These are phyloP conservation scores for Musa itinerans DNA, from an alignment of 176 grass and related monocot species.

Conservation along the genomic window DNA sequence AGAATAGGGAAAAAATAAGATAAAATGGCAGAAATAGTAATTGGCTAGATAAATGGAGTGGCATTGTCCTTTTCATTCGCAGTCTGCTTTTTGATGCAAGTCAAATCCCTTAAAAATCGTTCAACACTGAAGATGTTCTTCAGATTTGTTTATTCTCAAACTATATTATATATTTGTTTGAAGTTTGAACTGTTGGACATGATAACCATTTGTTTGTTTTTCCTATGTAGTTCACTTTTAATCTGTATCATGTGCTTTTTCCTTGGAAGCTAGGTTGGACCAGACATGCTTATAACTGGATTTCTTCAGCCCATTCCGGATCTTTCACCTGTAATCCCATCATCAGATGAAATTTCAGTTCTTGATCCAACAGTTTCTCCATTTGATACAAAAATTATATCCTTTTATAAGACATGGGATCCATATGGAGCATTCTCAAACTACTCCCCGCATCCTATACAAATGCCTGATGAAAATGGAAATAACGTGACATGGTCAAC, in stretches of 20 bases:
- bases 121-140: not conserved
- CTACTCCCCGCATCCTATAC: conserved; percentile 78
- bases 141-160: not conserved
- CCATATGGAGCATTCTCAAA: conserved; percentile 91
- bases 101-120: not conserved
- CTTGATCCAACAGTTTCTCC: conserved; percentile 72
- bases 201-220: too few species aligned
- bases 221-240: too few species aligned
- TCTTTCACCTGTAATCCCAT: conserved; percentile 78
- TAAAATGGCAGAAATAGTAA: too few species aligned
- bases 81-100: too few species aligned
- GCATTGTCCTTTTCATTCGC: too few species aligned
- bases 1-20: too few species aligned
- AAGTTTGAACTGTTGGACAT: not conserved
- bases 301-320: conserved; percentile 92
- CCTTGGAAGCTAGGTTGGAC: conserved; percentile 51
- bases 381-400: conserved; percentile 82
- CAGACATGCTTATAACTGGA: conserved; percentile 89
- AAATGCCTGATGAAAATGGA: conserved; percentile 52
- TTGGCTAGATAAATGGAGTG: too few species aligned
- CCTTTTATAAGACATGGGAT: conserved; percentile 99
- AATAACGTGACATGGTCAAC: conserved; percentile 47
- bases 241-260: not conserved
- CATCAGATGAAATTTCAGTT: conserved; percentile 50
- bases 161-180: not conserved